phyloP scores from a whole-genome alignment of 1,284 basidiomycete species.

The Pyrrhoderma noxium region DNA sequence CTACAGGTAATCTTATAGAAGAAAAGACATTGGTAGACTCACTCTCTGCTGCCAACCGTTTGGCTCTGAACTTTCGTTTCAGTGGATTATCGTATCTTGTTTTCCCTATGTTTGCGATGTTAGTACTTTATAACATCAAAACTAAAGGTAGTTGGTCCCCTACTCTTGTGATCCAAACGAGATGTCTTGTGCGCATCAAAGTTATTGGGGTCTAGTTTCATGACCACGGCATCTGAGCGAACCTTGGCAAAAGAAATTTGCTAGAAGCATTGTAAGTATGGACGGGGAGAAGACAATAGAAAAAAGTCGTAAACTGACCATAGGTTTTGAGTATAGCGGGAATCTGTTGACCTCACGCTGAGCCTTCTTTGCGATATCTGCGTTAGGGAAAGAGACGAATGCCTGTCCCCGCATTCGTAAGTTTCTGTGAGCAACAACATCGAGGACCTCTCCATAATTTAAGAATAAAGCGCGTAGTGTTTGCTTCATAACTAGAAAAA shows the following conservation, averaged over 20 bases:
- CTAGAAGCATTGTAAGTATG: constrained; percentile 34
- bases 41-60: constrained; percentile 75
- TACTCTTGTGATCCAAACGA: constrained; percentile 80
- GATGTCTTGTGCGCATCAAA: constrained; percentile 71
- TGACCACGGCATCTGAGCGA: constrained; percentile 85
- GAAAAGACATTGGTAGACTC: constrained; percentile 22
- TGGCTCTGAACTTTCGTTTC: constrained; percentile 75
- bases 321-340: constrained; percentile 93
- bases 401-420: constrained; percentile 97
- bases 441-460: constrained; percentile 85
- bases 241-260: constrained; percentile 91
- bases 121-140: background rate
- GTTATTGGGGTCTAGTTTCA: constrained; percentile 55
- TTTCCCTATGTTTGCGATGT: constrained; percentile 41
- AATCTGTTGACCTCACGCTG: constrained; percentile 90
- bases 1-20: constrained; percentile 14
- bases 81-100: constrained; percentile 83
- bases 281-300: background rate
- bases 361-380: constrained; percentile 80
- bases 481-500: constrained; percentile 69
- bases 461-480: constrained; percentile 88
- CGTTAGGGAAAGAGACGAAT: constrained; percentile 85
- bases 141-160: constrained; percentile 23
- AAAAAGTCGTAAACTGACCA: constrained; percentile 47
- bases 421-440: constrained; percentile 90